Evolutionary conservation across 2,329 filamentous ascomycete species (phyloP).

Genomic region (Pyricularia sp.): DNA sequence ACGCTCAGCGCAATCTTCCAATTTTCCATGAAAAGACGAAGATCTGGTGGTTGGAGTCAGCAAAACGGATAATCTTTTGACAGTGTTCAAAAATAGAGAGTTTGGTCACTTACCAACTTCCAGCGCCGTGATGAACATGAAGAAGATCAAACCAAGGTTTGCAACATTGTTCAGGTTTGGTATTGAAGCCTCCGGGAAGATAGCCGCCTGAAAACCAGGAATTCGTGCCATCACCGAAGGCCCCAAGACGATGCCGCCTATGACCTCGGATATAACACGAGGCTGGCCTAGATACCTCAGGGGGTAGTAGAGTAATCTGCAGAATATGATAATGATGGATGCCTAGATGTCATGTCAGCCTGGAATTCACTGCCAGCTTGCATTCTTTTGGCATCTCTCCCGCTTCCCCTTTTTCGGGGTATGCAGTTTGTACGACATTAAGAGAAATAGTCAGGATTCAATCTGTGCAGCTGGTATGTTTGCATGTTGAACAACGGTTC

Average conservation of each 20-base stretch:
- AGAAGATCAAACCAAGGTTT: constrained; percentile 75
- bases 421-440: background rate
- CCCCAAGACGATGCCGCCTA: constrained; percentile 61
- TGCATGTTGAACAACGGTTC: background rate
- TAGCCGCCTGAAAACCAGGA: constrained; percentile 63
- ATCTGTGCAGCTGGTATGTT: background rate
- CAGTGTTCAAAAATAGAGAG: background rate
- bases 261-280: constrained; percentile 48
- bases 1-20: constrained; percentile 75
- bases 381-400: background rate
- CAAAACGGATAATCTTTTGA: constrained; percentile 30
- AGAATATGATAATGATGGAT: constrained; percentile 65
- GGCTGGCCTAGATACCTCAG: constrained; percentile 64
- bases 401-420: background rate
- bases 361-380: background rate
- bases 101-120: constrained; percentile 34
- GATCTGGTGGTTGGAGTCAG: constrained; percentile 32
- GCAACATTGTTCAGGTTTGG: constrained; percentile 68
- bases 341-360: constrained; percentile 14
- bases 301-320: constrained; percentile 62
- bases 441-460: background rate
- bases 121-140: constrained; percentile 79
- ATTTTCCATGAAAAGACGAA: constrained; percentile 67
- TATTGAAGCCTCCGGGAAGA: constrained; percentile 70
- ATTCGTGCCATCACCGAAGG: constrained; percentile 84